Evolutionary conservation across 2,329 filamentous ascomycete genomes (phyloP).

Genomic region (Hymenoscyphus fructigenus): DNA sequence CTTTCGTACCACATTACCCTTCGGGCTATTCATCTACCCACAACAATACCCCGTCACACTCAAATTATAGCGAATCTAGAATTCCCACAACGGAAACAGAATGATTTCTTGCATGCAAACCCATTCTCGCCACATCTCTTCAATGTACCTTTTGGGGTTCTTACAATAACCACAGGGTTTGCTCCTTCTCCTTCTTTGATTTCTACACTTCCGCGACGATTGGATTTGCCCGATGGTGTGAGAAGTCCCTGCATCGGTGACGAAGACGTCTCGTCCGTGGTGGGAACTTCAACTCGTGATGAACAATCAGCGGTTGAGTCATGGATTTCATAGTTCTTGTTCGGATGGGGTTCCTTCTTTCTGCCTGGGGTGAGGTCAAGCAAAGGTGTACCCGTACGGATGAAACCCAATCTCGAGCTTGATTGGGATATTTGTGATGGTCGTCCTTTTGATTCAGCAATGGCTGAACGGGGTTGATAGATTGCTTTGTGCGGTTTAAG

Average conservation of each 20-base stretch:
- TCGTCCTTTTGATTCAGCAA: neutral
- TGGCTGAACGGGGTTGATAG: neutral
- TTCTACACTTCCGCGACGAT: neutral
- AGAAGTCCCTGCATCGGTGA: conserved; percentile 16
- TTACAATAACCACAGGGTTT: conserved; percentile 28
- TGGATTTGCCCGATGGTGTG: conserved; percentile 7
- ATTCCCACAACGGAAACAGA: conserved; percentile 55
- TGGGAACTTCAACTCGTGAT: conserved; percentile 7
- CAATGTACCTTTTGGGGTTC: conserved; percentile 51
- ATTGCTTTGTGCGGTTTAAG: neutral
- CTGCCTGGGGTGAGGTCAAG: conserved; percentile 29
- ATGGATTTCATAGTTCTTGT: conserved; percentile 12
- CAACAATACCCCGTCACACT: neutral
- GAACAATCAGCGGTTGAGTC: conserved; percentile 20
- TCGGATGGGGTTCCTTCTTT: conserved; percentile 6
- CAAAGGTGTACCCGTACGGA: conserved; percentile 25
- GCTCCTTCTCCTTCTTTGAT: conserved; percentile 20
- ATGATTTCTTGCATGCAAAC: conserved; percentile 55
- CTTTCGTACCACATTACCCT: neutral
- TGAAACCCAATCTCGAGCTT: neutral
- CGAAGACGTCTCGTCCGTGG: conserved; percentile 9
- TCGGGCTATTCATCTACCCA: neutral
- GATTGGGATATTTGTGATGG: conserved; percentile 1
- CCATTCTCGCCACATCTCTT: conserved; percentile 55
- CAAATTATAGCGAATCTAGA: neutral